Evolutionary conservation across 2,329 filamentous ascomycete species (phyloP).

Genomic region (Xylaria hypoxylon): DNA sequence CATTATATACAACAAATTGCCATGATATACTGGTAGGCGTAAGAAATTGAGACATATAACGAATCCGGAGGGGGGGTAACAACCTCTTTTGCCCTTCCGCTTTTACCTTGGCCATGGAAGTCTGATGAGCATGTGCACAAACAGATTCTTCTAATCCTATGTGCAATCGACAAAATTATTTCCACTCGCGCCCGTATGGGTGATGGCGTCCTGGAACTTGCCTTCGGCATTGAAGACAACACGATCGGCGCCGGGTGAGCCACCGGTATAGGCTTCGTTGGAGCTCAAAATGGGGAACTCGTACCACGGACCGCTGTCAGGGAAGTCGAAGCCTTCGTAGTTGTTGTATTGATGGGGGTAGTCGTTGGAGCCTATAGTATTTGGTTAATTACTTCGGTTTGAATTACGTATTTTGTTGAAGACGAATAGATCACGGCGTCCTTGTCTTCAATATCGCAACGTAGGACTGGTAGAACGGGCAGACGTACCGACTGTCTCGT

Average conservation of each 20-base stretch:
- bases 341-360: conserved; percentile 60
- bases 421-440: neutral
- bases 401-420: neutral
- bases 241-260: conserved; percentile 47
- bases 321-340: conserved; percentile 58
- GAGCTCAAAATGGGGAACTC: conserved; percentile 58
- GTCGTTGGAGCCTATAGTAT: conserved; percentile 45
- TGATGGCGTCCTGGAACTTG: conserved; percentile 68
- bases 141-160: neutral
- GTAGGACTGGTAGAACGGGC: neutral
- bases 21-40: conserved; percentile 7
- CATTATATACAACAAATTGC: conserved; percentile 17
- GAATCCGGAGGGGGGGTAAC: neutral
- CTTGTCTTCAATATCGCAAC: neutral
- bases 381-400: neutral
- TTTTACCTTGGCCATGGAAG: neutral
- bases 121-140: neutral
- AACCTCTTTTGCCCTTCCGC: neutral
- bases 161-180: conserved; percentile 72
- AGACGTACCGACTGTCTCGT: conserved; percentile 35
- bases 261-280: conserved; percentile 56
- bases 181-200: conserved; percentile 68
- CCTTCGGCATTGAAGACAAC: conserved; percentile 36
- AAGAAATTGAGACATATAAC: neutral
- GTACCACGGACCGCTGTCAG: conserved; percentile 55